Conservation (phyloP, 768 basidiomycete genomes). For the Leccinum disarticulatum region DNA sequence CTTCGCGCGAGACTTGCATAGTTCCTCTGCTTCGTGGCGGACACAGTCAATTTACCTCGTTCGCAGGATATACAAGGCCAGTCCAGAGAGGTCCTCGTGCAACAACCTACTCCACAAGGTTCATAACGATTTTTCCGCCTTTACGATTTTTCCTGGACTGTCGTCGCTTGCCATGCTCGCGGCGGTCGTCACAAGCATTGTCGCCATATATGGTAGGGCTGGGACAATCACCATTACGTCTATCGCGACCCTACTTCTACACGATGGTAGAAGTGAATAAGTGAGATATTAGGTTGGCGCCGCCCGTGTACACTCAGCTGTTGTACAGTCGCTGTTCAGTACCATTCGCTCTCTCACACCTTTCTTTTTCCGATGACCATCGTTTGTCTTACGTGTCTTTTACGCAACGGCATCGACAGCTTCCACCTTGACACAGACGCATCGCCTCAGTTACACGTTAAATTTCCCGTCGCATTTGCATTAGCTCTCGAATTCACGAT, state of each 20-base stretch:
- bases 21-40: not conserved
- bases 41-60: conserved; percentile 10
- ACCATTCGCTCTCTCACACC: conserved; percentile 14
- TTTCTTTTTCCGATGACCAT: conserved; percentile 20
- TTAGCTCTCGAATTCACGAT: conserved; percentile 20
- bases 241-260: conserved; percentile 10
- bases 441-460: conserved; percentile 11
- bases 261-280: conserved; percentile 11
- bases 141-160: conserved; percentile 5
- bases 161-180: conserved; percentile 11
- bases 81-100: conserved; percentile 58
- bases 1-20: not conserved
- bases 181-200: conserved; percentile 3
- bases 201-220: conserved; percentile 5
- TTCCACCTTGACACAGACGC: conserved; percentile 9
- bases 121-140: conserved; percentile 36
- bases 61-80: conserved; percentile 64
- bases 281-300: conserved; percentile 14
- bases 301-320: conserved; percentile 21
- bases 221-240: conserved; percentile 5
- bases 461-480: conserved; percentile 17
- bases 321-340: conserved; percentile 25
- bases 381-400: conserved; percentile 26
- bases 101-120: conserved; percentile 75
- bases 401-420: conserved; percentile 17